Conservation (phyloP, 2,329 filamentous ascomycete species). For the Septoria petroselini region DNA sequence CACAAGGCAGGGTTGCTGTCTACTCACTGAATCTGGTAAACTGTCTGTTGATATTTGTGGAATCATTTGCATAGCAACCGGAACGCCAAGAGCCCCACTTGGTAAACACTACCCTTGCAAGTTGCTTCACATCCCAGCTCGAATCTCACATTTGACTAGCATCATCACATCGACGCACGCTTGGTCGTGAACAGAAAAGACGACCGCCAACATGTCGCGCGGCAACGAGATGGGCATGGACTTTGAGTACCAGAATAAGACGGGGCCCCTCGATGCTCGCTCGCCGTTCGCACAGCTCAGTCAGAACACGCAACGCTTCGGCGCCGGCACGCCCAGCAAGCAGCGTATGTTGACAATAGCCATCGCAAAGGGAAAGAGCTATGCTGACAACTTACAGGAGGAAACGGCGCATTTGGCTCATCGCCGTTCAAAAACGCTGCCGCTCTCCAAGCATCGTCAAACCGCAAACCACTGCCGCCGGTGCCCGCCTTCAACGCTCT, state of each 20-base stretch:
- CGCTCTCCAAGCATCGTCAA: conserved; percentile 41
- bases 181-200: neutral
- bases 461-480: conserved; percentile 42
- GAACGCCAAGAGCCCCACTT: conserved; percentile 4
- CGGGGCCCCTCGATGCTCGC: conserved; percentile 45
- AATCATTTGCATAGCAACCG: conserved; percentile 8
- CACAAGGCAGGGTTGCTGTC: too few species aligned
- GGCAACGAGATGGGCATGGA: conserved; percentile 52
- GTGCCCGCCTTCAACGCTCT: conserved; percentile 35
- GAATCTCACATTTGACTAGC: conserved; percentile 1
- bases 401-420: conserved; percentile 41
- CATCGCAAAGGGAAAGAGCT: neutral
- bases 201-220: conserved; percentile 35
- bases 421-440: conserved; percentile 52
- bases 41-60: too few species aligned
- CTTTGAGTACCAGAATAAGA: conserved; percentile 51
- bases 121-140: conserved; percentile 4
- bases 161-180: conserved; percentile 10
- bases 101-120: conserved; percentile 1
- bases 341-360: conserved; percentile 22
- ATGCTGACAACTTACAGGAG: conserved; percentile 20
- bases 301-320: conserved; percentile 37
- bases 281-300: conserved; percentile 47
- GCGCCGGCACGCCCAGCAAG: conserved; percentile 16
- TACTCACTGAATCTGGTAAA: too few species aligned